Base-by-base conservation (phyloP, 768 basidiomycete genomes). In the Serendipita indica region DNA sequence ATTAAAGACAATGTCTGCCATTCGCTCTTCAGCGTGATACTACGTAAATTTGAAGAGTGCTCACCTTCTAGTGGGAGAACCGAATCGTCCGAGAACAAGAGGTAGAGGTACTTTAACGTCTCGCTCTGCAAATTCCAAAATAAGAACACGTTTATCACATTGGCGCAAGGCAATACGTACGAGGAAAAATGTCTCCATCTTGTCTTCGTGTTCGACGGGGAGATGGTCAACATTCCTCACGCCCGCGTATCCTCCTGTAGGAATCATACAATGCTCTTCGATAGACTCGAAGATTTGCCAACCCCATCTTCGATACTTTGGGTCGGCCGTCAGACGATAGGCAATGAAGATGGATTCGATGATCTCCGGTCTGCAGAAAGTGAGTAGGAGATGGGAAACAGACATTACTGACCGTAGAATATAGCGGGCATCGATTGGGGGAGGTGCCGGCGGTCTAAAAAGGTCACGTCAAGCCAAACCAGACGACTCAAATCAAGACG, bases 161-260 rank as follows among this genome's bases (percentile, higher is more conserved):
- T 94, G 1, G 90, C 92, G 43, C 90, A 97, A 94, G 39, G 96
- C 79, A 10, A n/a, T 30, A 70, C 82, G 37, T 60, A 87, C 87
- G 75, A 94, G 75, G 70, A 92, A 79, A 73, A 93, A 96, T 13
- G 92, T 92, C 72, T 97, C 92, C 92, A 96, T 94, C 69, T 86
- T 84, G 70, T 97, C 90, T 62, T 89, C 84, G 60, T 78, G 73
- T 66, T 73, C 72, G 1, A 74, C 79, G 0, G 84, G 83, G 7
- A 83, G 72, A 61, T 80, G 76, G 68, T 94, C 89, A 7, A 97
- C 93, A 66, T 96, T 89, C 60, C 83, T 69, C 45, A 97, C 76
- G 34, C 80, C 80, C 16, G 87, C 86, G 65, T 86, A 97, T 7
- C 92, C 93, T 18, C 92, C 93, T 0, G 74, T 76, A n/a, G 76